Base-by-base conservation (phyloP, 1,139 yeast genomes). In the Diutina siamensis region DNA sequence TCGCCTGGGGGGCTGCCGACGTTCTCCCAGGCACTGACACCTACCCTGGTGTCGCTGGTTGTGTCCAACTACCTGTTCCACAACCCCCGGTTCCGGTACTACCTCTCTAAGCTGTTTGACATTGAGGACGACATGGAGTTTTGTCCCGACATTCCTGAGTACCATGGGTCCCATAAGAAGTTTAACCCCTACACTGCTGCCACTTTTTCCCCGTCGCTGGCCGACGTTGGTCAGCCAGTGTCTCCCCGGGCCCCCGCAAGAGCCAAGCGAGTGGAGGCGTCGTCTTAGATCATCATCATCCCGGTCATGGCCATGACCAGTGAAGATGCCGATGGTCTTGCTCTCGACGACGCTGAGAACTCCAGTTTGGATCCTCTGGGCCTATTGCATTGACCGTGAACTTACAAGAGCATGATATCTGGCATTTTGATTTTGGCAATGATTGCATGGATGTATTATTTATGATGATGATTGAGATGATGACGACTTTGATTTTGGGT, bases 81-180 rank as follows among this genome's bases (percentile, higher is more conserved):
- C 48, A 67, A 67, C 36, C 73, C 74, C 3, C 56, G 74, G 44
- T 63, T 69, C 51, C 62, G 75, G 53, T 70, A 69, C 53, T 70
- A 69, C 55, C 59, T 70, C 45, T 74, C 80, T 27, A 78, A 78
- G 54, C 77, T 80, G 34, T 78, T 79, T 60, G 84, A 78, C 51
- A 57, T 72, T 17, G 83, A 79, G 56, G 85, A 79, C 56, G 85
- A 79, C 56, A 57, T 78, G 57, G 83, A 78, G 58, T 79, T 78
- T 54, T 78, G 83, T 52, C 84, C 84, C 1, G 83, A 78, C 51
- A 77, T 67, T 47, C 71, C 62, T 42, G 57, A 53, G 19, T 28
- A 35, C 17, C 19, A 15, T 7, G 35, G 44, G 31, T 10, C 38
- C 18, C 34, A 31, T n/a, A 44, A 40, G 52, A 76, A 71, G 56